phyloP scores from a whole-genome alignment of 148 eudicot genomes.

The Persicaria tinctoria region DNA sequence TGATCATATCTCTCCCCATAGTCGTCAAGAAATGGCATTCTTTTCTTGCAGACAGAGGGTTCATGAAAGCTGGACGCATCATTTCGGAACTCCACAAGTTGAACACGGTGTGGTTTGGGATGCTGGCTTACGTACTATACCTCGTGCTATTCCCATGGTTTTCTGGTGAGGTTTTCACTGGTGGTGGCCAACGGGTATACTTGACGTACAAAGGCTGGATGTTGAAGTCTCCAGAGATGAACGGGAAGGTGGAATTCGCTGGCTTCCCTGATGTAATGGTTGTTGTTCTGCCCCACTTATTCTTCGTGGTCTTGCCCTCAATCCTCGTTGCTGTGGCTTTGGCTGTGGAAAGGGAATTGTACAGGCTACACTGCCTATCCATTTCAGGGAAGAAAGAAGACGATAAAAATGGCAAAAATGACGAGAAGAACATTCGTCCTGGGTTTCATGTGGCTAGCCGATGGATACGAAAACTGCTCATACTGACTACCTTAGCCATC shows the following conservation, averaged over 20 bases:
- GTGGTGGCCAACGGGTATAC: slow-evolving; percentile 49
- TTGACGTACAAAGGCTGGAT: slow-evolving; percentile 94
- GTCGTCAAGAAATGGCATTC: slow-evolving; percentile 39
- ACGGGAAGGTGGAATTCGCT: slow-evolving; percentile 35
- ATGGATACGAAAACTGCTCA: slow-evolving; percentile 53
- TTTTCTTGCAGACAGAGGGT: slow-evolving; percentile 40
- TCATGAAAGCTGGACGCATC: slow-evolving; percentile 51
- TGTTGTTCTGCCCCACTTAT: slow-evolving; percentile 69
- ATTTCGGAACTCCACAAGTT: slow-evolving; percentile 42
- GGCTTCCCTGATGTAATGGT: slow-evolving; percentile 90
- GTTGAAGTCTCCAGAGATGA: slow-evolving; percentile 21
- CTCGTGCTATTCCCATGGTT: slow-evolving; percentile 83
- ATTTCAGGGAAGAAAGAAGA: slow-evolving; percentile 74
- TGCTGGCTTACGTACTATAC: slow-evolving; percentile 51
- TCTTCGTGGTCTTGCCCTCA: slow-evolving; percentile 60
- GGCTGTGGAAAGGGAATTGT: slow-evolving; percentile 57
- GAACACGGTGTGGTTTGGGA: slow-evolving; percentile 43
- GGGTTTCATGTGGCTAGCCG: slow-evolving; percentile 20
- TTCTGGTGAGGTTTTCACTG: slow-evolving; percentile 57
- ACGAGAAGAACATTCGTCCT: not conserved
- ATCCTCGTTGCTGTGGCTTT: slow-evolving; percentile 34
- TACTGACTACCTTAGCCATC: slow-evolving; percentile 47
- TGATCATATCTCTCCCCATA: slow-evolving; percentile 35
- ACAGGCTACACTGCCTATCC: slow-evolving; percentile 36
- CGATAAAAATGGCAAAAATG: slow-evolving; percentile 16